Conservation (phyloP, 352 stramenopile genomes). For the Peronospora destructor region DNA sequence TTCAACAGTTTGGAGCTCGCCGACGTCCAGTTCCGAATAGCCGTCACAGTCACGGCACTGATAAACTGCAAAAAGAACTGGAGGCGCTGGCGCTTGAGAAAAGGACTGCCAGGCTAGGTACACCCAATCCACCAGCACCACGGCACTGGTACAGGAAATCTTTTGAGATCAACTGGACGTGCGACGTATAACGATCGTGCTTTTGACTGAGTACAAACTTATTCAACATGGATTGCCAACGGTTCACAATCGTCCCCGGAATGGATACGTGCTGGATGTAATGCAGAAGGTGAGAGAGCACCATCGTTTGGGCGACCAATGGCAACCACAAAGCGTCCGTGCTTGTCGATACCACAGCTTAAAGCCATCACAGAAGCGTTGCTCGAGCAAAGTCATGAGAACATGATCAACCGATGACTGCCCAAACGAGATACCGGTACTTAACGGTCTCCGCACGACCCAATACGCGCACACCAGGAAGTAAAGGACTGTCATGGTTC, state of each 20-base stretch:
- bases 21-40: not conserved
- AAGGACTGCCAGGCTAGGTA: not conserved
- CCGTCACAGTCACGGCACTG: not conserved
- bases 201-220: not conserved
- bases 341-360: not conserved
- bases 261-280: not conserved
- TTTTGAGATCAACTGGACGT: not conserved
- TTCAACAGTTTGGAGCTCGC: not conserved
- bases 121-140: not conserved
- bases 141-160: not conserved
- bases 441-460: not conserved
- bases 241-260: not conserved
- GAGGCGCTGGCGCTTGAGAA: not conserved
- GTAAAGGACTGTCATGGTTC: not conserved
- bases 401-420: not conserved
- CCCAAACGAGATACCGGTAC: not conserved
- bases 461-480: not conserved
- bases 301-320: conserved; percentile 5
- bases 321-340: conserved; percentile 1
- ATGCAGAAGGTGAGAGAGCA: conserved; percentile 2
- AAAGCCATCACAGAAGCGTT: not conserved
- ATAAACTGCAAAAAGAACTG: not conserved
- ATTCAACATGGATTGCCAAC: conserved; percentile 1
- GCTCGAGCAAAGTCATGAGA: not conserved
- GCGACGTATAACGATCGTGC: not conserved